These are phyloP conservation scores for Lipomyces lipofer DNA, from an alignment of 805 yeast species.

Conservation along the genomic window DNA sequence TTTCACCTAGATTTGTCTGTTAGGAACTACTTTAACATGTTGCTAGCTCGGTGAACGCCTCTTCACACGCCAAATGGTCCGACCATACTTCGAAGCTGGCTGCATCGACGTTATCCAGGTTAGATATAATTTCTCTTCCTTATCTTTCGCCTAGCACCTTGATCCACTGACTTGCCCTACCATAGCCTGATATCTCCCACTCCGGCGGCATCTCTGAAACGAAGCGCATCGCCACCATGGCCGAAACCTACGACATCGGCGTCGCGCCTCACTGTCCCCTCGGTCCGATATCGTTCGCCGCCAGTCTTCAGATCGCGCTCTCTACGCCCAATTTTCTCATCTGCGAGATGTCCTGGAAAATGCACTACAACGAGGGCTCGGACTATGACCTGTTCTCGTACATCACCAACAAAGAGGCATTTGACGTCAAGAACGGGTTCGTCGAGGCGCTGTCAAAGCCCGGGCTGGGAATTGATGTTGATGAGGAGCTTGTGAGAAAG, in stretches of 20 bases:
- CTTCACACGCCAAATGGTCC: slow-evolving; percentile 34
- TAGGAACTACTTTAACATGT: background rate
- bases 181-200: slow-evolving; percentile 36
- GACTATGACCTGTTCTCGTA: slow-evolving; percentile 33
- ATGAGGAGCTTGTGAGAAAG: slow-evolving; percentile 35
- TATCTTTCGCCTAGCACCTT: too few relatives aligned
- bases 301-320: slow-evolving; percentile 33
- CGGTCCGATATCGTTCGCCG: slow-evolving; percentile 37
- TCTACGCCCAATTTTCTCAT: slow-evolving; percentile 32
- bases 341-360: slow-evolving; percentile 34
- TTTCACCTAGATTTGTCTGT: background rate
- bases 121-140: too few relatives aligned
- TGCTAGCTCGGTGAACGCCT: slow-evolving; percentile 33
- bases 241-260: slow-evolving; percentile 37
- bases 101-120: slow-evolving; percentile 36
- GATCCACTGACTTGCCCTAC: too few relatives aligned
- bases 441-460: slow-evolving; percentile 30
- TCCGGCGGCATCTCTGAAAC: slow-evolving; percentile 37
- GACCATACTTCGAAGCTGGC: slow-evolving; percentile 35
- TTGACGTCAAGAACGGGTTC: slow-evolving; percentile 33
- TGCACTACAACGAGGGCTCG: slow-evolving; percentile 35
- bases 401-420: slow-evolving; percentile 30
- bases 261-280: slow-evolving; percentile 38
- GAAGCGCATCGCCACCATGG: slow-evolving; percentile 34
- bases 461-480: slow-evolving; percentile 35